Evolutionary conservation across 257 asterid species (phyloP).

Genomic region (Datura wrightii): DNA sequence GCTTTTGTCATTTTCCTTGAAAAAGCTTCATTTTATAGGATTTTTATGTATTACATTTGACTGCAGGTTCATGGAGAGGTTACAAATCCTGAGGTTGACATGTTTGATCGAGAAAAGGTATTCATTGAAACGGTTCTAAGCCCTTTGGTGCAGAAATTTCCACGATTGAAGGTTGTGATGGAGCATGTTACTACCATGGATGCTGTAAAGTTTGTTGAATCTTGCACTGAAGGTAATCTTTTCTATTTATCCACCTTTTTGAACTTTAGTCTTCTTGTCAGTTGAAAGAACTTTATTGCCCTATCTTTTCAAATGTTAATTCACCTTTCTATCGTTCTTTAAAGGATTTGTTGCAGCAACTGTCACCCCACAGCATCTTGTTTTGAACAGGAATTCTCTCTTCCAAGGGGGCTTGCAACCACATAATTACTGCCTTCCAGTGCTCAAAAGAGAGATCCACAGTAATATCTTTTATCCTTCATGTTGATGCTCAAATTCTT

Average conservation of each 20-base stretch:
- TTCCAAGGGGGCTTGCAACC: constrained; percentile 96
- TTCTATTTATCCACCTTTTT: neutral
- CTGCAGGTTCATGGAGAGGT: constrained; percentile 97
- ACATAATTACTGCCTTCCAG: constrained; percentile 92
- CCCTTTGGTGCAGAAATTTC: constrained; percentile 74
- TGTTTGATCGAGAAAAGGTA: constrained; percentile 93
- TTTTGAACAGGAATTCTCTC: constrained; percentile 87
- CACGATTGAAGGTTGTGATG: constrained; percentile 86
- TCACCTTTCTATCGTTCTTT: constrained; percentile 27
- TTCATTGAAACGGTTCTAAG: constrained; percentile 73
- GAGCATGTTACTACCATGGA: constrained; percentile 94
- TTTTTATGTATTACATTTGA: constrained; percentile 17
- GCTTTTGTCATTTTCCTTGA: constrained; percentile 19
- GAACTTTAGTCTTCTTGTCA: neutral
- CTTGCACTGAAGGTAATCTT: constrained; percentile 70
- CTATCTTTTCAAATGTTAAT: constrained; percentile 21
- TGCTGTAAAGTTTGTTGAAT: constrained; percentile 80
- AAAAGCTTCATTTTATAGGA: neutral
- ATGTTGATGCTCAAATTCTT: neutral
- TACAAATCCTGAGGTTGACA: constrained; percentile 75
- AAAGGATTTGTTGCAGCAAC: constrained; percentile 93
- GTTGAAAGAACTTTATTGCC: neutral
- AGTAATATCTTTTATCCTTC: constrained; percentile 51
- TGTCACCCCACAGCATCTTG: constrained; percentile 95
- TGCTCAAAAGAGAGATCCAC: constrained; percentile 87